Evolutionary conservation across 495 filamentous ascomycete genomes (phyloP), one percentile per base, ranked within the genome.

Genomic region (Pseudevernia furfuracea): DNA sequence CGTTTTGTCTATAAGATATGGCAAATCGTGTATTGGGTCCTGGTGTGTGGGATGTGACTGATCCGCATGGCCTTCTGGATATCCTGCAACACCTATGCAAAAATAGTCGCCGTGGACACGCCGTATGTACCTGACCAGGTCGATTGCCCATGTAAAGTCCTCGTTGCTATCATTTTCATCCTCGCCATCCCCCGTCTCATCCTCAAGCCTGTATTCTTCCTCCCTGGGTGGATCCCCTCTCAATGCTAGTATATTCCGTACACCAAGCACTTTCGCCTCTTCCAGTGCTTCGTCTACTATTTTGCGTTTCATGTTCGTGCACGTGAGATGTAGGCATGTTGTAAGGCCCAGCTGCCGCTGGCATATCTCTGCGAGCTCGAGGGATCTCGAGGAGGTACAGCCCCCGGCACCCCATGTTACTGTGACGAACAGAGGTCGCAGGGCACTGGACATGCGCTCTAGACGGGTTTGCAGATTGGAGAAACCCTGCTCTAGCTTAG

Each of bases 321-420:
- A 98, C 10, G 94, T 98, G 66, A 98, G 78, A 73, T 98, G 94
- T 58, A 98, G 80, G 70, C 94, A 97, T 69, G 94, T 98, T 44
- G 94, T 97, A 62, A 98, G 81, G 68, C 89, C 87, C 59, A 97
- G 79, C 71, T 96, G 89, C 30, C 91, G 79, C 76, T 97, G 94
- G 74, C 92, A 97, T 69, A 97, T 86, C 77, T 97, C 95, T 56
- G 95, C 94, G 65, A 98, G 81, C 74, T 97, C 91, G 52, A 98
- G 84, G 38, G 90, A 94, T 78, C 96, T 92, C 61, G 83, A 81
- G 11, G 91, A 87, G 1, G 94, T 98, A 68, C 87, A 92, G 57
- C 95, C 94, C 64, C 94, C 94, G 59, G 94, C 94, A 60, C 95
- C 95, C 94, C 94, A 98, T 58, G 94, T 98, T 59, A 98, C 92